phyloP scores from a whole-genome alignment of 805 yeast species.

The Metschnikowia amazonensis region DNA sequence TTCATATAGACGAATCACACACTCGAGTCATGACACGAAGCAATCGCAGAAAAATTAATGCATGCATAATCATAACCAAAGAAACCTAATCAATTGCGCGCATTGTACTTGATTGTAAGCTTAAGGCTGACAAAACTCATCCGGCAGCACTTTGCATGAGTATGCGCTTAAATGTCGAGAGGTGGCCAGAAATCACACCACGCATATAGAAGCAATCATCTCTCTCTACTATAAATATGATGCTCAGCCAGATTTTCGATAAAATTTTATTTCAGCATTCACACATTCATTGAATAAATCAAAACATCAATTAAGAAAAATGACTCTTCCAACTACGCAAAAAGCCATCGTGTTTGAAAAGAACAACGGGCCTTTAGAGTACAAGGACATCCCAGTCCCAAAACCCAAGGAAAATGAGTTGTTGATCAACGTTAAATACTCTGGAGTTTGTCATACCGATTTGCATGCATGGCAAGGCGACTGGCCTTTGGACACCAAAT shows the following conservation, averaged over 20 bases:
- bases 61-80: background rate
- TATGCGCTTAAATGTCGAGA: slow-evolving; percentile 3
- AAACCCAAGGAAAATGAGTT: slow-evolving; percentile 38
- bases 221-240: background rate
- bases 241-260: background rate
- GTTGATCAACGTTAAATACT: slow-evolving; percentile 42
- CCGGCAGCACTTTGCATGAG: background rate
- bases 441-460: slow-evolving; percentile 47
- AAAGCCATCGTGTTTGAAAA: slow-evolving; percentile 42
- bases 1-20: too few relatives aligned
- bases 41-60: background rate
- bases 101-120: background rate
- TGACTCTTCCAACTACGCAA: slow-evolving; percentile 37
- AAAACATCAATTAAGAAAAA: slow-evolving; percentile 5
- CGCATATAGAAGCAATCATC: background rate
- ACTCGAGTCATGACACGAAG: too few relatives aligned
- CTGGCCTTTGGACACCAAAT: slow-evolving; percentile 44
- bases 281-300: background rate
- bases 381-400: slow-evolving; percentile 41
- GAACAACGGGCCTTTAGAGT: slow-evolving; percentile 40
- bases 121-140: background rate
- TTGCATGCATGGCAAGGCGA: slow-evolving; percentile 48
- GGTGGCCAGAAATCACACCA: slow-evolving; percentile 2
- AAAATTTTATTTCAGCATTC: background rate
- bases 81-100: background rate